Evolutionary conservation across 2,329 filamentous ascomycete species (phyloP).

Genomic region (Colletotrichum plurivorum): DNA sequence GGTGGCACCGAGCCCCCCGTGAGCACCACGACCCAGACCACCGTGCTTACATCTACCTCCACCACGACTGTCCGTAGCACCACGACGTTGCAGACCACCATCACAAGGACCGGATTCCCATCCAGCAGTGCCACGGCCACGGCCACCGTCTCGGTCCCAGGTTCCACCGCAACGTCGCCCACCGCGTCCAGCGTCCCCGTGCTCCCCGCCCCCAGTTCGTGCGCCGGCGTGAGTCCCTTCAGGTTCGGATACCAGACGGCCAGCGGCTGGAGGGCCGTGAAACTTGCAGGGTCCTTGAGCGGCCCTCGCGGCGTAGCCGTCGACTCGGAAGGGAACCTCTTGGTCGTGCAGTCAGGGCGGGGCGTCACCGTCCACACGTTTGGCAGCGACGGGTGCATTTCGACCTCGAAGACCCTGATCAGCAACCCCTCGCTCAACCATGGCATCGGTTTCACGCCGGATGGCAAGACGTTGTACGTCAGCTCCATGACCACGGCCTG

Average conservation of each 20-base stretch:
- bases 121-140: slow-evolving; percentile 20
- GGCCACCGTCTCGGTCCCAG: slow-evolving; percentile 14
- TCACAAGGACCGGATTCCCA: slow-evolving; percentile 28
- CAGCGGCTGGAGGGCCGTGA: slow-evolving; percentile 55
- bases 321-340: slow-evolving; percentile 54
- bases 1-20: slow-evolving; percentile 29
- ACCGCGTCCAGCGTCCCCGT: slow-evolving; percentile 30
- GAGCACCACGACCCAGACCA: slow-evolving; percentile 25
- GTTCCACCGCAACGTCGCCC: slow-evolving; percentile 15
- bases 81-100: slow-evolving; percentile 30
- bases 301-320: slow-evolving; percentile 53
- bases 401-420: slow-evolving; percentile 54
- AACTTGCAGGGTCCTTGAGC: slow-evolving; percentile 54
- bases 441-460: slow-evolving; percentile 55
- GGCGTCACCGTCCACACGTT: slow-evolving; percentile 58
- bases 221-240: slow-evolving; percentile 50
- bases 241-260: slow-evolving; percentile 51
- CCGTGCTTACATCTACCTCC: slow-evolving; percentile 31
- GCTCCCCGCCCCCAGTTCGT: slow-evolving; percentile 51
- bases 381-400: slow-evolving; percentile 56
- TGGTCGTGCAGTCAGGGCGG: slow-evolving; percentile 53
- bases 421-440: slow-evolving; percentile 54
- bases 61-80: slow-evolving; percentile 31
- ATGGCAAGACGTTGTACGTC: slow-evolving; percentile 56
- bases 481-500: slow-evolving; percentile 60